A percentile compares a stretch with the other conserved stretches of the same genome.
Evolutionary conservation across 2,329 filamentous ascomycete genomes (phyloP).

Genomic region (Alternaria atra): DNA sequence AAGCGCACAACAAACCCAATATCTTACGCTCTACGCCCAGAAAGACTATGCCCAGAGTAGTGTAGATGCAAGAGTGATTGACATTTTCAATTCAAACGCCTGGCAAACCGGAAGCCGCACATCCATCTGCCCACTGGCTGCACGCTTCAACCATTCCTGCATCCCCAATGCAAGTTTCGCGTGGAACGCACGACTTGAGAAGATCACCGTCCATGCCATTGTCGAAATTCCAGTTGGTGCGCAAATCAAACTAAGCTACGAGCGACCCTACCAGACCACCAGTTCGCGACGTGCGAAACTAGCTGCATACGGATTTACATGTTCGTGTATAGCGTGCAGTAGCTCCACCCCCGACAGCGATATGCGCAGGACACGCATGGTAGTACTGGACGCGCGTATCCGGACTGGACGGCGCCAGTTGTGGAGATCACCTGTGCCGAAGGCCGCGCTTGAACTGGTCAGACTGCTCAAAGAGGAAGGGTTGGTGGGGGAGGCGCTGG

Average conservation of each 20-base stretch:
- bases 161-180: constrained; percentile 44
- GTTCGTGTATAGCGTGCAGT: constrained; percentile 40
- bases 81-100: constrained; percentile 36
- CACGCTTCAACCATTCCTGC: constrained; percentile 50
- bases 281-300: constrained; percentile 30
- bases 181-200: constrained; percentile 28
- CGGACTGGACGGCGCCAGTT: constrained; percentile 20
- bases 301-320: constrained; percentile 32
- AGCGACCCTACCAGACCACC: constrained; percentile 30
- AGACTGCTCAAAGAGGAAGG: constrained; percentile 27
- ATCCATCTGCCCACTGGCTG: constrained; percentile 40
- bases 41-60: constrained; percentile 1
- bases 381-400: constrained; percentile 23
- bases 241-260: constrained; percentile 45
- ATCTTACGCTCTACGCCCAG: constrained; percentile 24
- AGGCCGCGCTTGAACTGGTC: constrained; percentile 23
- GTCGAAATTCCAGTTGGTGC: constrained; percentile 38
- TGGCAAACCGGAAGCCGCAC: constrained; percentile 28
- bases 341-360: constrained; percentile 14
- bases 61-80: constrained; percentile 19
- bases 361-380: constrained; percentile 26
- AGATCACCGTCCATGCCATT: constrained; percentile 38
- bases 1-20: constrained; percentile 18
- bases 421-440: constrained; percentile 23
- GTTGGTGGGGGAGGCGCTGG: constrained; percentile 29